Conservation (phyloP, 352 stramenopile species). For the Phytophthora pluvialis region DNA sequence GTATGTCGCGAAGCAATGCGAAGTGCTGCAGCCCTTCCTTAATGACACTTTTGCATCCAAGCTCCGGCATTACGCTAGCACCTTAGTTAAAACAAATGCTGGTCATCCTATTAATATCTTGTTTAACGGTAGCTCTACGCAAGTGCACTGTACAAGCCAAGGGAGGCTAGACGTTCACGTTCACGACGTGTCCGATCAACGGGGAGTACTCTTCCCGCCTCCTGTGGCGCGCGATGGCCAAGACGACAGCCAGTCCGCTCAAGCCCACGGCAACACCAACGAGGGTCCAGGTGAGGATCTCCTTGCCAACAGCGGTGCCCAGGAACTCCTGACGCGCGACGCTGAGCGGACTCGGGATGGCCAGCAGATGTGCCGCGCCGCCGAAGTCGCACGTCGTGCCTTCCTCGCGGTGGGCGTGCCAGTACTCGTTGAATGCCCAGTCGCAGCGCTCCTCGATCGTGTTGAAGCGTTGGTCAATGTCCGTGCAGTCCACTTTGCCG, state of each 20-base stretch:
- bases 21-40: too few relatives aligned
- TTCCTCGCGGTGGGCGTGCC: conserved; percentile 63
- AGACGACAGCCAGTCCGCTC: conserved; percentile 12
- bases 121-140: not conserved
- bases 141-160: conserved; percentile 1
- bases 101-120: not conserved
- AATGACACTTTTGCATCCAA: too few relatives aligned
- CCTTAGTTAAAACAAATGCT: too few relatives aligned
- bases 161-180: conserved; percentile 13
- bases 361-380: conserved; percentile 63
- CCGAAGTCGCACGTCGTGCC: conserved; percentile 82
- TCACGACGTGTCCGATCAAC: conserved; percentile 34
- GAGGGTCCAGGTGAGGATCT: conserved; percentile 34
- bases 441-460: conserved; percentile 72
- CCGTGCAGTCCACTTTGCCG: conserved; percentile 57
- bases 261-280: conserved; percentile 17
- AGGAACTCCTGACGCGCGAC: conserved; percentile 28
- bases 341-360: conserved; percentile 28
- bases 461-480: conserved; percentile 47
- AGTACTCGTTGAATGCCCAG: conserved; percentile 80
- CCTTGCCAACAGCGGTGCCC: conserved; percentile 15
- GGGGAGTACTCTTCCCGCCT: conserved; percentile 39
- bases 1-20: too few relatives aligned
- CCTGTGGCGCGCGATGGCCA: conserved; percentile 27
- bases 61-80: too few relatives aligned